These are phyloP conservation scores for Cladophialophora yegresii DNA, from an alignment of 2,329 filamentous ascomycete genomes.

Conservation along the genomic window DNA sequence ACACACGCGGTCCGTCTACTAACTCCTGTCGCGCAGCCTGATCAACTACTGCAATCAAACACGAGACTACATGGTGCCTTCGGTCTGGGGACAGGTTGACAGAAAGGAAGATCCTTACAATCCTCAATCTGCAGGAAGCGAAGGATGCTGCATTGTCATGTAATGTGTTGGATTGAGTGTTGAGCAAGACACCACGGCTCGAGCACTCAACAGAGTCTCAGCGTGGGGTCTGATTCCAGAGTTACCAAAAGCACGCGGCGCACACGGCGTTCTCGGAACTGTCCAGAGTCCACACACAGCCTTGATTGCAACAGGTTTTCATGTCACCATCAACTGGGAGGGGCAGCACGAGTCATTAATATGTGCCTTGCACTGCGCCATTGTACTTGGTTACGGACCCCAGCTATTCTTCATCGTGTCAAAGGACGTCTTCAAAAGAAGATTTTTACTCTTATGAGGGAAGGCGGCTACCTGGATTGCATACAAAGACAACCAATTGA, in stretches of 20 bases:
- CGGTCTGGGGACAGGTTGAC: constrained; percentile 91
- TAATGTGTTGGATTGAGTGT: constrained; percentile 48
- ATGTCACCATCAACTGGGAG: constrained; percentile 15
- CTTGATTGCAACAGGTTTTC: constrained; percentile 20
- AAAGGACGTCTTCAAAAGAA: constrained; percentile 1
- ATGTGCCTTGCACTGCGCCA: constrained; percentile 18
- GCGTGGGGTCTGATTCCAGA: constrained; percentile 13
- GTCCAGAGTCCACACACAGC: constrained; percentile 9
- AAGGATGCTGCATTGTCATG: constrained; percentile 95
- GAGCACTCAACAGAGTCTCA: constrained; percentile 9
- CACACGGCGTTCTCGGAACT: constrained; percentile 55
- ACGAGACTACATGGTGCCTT: constrained; percentile 98
- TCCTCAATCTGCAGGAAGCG: constrained; percentile 73
- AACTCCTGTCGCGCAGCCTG: constrained; percentile 62
- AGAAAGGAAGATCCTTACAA: constrained; percentile 98
- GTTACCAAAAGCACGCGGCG: constrained; percentile 39
- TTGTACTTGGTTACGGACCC: constrained; percentile 10
- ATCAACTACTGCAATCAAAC: constrained; percentile 98
- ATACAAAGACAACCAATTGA: constrained; percentile 5
- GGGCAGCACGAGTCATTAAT: constrained; percentile 15
- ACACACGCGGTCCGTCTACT: not conserved
- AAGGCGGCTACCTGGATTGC: constrained; percentile 12
- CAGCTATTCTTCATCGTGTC: constrained; percentile 16
- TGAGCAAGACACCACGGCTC: constrained; percentile 9
- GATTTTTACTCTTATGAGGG: constrained; percentile 6